Evolutionary conservation across 2,329 filamentous ascomycete species (phyloP).

Genomic region (Trichoderma afroharzianum): DNA sequence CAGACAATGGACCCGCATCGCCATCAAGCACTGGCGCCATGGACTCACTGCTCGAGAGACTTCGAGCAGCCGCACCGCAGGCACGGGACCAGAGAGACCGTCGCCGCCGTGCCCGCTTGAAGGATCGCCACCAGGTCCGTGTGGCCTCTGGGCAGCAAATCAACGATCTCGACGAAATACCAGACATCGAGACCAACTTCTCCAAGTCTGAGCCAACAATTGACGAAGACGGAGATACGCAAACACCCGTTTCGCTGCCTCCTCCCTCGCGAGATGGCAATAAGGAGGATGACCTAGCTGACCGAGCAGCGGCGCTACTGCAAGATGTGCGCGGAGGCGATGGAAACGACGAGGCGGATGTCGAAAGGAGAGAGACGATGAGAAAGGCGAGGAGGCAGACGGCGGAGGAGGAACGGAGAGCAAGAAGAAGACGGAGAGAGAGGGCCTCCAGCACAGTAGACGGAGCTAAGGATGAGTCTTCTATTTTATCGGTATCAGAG

Average conservation of each 20-base stretch:
- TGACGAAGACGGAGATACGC: constrained; percentile 42
- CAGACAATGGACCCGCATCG: constrained; percentile 53
- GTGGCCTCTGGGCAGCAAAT: constrained; percentile 86
- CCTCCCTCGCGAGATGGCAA: constrained; percentile 44
- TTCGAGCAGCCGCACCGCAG: constrained; percentile 88
- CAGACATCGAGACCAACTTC: constrained; percentile 48
- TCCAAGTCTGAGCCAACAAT: constrained; percentile 35
- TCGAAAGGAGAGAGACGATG: constrained; percentile 56
- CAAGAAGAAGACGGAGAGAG: constrained; percentile 63
- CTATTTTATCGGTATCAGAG: constrained; percentile 19
- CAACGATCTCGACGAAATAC: constrained; percentile 63
- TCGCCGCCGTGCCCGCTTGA: constrained; percentile 78
- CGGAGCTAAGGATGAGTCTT: constrained; percentile 25
- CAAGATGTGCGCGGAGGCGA: constrained; percentile 75
- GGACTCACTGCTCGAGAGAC: constrained; percentile 92
- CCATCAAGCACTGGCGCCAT: constrained; percentile 83
- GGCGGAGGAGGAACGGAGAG: constrained; percentile 72
- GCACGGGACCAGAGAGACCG: constrained; percentile 85
- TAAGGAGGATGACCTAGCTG: constrained; percentile 71
- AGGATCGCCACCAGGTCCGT: constrained; percentile 86
- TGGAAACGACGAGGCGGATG: constrained; percentile 48
- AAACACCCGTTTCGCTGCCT: constrained; percentile 45
- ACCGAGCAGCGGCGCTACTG: constrained; percentile 76
- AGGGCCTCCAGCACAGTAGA: constrained; percentile 44
- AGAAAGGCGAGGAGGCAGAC: constrained; percentile 63